A percentile compares a stretch with the other conserved stretches of the same genome.
Conservation (phyloP, 345 rosid species). For the Atalantia buxifolia region DNA sequence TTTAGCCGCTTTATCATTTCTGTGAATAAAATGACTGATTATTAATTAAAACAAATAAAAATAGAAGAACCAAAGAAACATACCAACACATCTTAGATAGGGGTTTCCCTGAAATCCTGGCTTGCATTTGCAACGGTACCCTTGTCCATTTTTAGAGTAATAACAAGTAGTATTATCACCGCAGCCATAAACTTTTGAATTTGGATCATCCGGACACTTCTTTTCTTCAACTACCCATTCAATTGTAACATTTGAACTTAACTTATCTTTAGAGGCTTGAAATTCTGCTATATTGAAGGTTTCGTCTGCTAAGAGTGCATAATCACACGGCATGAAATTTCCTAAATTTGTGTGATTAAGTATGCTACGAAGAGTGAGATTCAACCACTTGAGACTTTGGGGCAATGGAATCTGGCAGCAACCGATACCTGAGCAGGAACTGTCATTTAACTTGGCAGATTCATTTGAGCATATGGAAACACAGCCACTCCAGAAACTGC, state of each 20-base stretch:
- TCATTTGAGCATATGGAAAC: background rate
- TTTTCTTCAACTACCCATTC: constrained; percentile 5
- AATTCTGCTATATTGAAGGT: background rate
- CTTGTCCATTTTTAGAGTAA: background rate
- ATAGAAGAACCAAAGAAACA: background rate
- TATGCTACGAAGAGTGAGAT: background rate
- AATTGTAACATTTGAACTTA: background rate
- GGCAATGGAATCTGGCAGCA: constrained; percentile 29
- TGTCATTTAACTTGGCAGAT: background rate
- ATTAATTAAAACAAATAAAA: too few species aligned
- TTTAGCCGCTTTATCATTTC: too few species aligned
- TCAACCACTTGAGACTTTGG: background rate
- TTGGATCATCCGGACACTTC: background rate
- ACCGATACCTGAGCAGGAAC: constrained; percentile 22
- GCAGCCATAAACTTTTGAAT: background rate
- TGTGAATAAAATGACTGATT: too few species aligned
- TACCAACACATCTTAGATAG: background rate
- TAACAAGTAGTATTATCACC: background rate
- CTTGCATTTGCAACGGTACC: background rate
- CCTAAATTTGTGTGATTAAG: rapidly evolving
- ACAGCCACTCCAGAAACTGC: constrained; percentile 13
- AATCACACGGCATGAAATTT: background rate
- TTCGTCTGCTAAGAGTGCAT: background rate
- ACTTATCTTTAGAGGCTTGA: background rate
- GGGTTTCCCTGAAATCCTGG: background rate